Percentiles rank a stretch among this genome's conserved stretches.
Evolutionary conservation across 441 rosid species (phyloP).

Genomic region (Croton setiger): DNA sequence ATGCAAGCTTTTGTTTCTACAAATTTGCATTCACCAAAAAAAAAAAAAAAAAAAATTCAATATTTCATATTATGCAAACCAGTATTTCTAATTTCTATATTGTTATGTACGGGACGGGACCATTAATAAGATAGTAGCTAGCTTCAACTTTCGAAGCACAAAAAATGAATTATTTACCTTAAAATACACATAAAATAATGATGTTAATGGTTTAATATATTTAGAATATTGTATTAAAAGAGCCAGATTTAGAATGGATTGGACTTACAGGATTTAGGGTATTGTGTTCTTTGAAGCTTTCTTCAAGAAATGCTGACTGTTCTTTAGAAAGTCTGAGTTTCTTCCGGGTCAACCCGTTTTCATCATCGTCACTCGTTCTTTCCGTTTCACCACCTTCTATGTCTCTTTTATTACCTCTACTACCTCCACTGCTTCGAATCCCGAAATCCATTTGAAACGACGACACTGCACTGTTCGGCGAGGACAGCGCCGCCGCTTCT

Average conservation of each 20-base stretch:
- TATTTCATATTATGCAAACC: too few species aligned
- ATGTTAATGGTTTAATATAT: too few species aligned
- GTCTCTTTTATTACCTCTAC: slow-evolving; percentile 44
- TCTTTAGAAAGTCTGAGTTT: slow-evolving; percentile 90
- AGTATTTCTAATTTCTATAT: too few species aligned
- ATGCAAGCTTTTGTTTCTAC: slow-evolving; percentile 82
- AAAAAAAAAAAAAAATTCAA: too few species aligned
- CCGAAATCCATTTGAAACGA: neutral
- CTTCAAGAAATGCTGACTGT: slow-evolving; percentile 94
- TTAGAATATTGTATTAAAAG: too few species aligned
- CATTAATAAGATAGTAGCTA: too few species aligned
- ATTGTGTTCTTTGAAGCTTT: slow-evolving; percentile 84
- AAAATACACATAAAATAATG: too few species aligned
- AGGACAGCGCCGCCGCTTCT: neutral
- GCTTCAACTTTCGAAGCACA: too few species aligned
- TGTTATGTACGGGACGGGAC: too few species aligned
- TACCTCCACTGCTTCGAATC: neutral
- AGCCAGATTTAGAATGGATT: too few species aligned
- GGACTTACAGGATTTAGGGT: slow-evolving; percentile 92
- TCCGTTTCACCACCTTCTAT: slow-evolving; percentile 33
- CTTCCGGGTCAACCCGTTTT: slow-evolving; percentile 78
- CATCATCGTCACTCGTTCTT: slow-evolving; percentile 84
- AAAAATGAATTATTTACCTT: too few species aligned
- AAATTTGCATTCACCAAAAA: too few species aligned
- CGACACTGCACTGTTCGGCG: neutral